These are phyloP conservation scores for Saccharata proteae DNA, from an alignment of 2,329 filamentous ascomycete genomes.

Conservation along the genomic window DNA sequence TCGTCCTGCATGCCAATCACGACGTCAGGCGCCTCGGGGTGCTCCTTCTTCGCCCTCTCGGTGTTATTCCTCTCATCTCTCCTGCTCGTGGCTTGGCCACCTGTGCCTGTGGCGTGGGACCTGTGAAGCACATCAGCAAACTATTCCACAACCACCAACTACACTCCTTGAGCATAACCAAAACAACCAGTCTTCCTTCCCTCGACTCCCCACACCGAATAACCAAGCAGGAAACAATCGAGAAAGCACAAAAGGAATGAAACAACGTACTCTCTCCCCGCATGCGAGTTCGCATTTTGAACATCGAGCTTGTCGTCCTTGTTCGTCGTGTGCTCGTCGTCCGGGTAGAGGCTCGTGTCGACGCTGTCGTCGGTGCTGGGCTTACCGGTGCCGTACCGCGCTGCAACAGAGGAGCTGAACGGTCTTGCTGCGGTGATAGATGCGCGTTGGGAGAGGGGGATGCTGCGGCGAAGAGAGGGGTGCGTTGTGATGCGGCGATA, in stretches of 20 bases:
- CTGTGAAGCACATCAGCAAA: neutral
- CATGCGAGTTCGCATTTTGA: constrained; percentile 18
- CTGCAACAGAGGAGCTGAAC: constrained; percentile 8
- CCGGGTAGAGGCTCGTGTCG: constrained; percentile 15
- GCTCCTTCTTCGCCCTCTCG: constrained; percentile 33
- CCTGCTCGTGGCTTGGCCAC: constrained; percentile 29
- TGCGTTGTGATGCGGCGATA: constrained; percentile 18
- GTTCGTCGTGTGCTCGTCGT: constrained; percentile 18
- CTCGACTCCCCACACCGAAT: too few species aligned
- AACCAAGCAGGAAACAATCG: too few species aligned
- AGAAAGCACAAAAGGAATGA: neutral
- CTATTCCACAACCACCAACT: too few species aligned
- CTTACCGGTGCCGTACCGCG: constrained; percentile 12
- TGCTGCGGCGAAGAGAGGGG: constrained; percentile 7
- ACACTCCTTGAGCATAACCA: too few species aligned
- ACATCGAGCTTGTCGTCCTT: constrained; percentile 24
- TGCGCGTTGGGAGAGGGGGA: constrained; percentile 11
- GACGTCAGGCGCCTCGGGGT: constrained; percentile 34
- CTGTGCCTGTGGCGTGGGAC: constrained; percentile 18
- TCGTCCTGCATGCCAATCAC: constrained; percentile 41
- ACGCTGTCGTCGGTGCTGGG: constrained; percentile 11
- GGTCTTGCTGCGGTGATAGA: constrained; percentile 10
- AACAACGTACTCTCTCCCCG: constrained; percentile 21
- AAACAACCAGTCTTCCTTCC: too few species aligned
- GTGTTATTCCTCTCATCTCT: constrained; percentile 25